A percentile compares a stretch with the other conserved stretches of the same genome.
Conservation (phyloP, 2,329 filamentous ascomycete genomes). For the Monilinia laxa region DNA sequence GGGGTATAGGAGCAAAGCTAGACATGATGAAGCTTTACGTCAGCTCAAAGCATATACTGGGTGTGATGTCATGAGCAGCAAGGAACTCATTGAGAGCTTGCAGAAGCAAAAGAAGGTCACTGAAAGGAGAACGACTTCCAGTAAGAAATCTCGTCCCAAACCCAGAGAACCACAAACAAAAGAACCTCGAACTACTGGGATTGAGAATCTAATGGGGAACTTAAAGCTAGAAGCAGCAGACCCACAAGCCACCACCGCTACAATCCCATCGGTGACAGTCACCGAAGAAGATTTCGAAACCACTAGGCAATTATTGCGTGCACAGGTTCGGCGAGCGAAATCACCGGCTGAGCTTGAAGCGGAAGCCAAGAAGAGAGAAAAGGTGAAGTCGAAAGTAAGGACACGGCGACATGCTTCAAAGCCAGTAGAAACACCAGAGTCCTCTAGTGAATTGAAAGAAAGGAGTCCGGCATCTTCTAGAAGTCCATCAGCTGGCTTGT, state of each 20-base stretch:
- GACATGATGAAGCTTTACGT: slow-evolving; percentile 53
- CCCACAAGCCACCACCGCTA: slow-evolving; percentile 8
- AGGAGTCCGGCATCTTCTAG: not conserved
- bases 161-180: slow-evolving; percentile 22
- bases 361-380: slow-evolving; percentile 32
- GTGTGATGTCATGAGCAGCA: slow-evolving; percentile 38
- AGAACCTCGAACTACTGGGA: slow-evolving; percentile 24
- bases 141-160: slow-evolving; percentile 28
- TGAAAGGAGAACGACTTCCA: slow-evolving; percentile 25
- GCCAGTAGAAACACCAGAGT: slow-evolving; percentile 16
- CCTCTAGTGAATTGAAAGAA: not conserved
- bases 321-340: slow-evolving; percentile 22
- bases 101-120: slow-evolving; percentile 30
- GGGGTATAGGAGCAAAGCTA: slow-evolving; percentile 68
- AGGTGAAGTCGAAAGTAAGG: slow-evolving; percentile 38
- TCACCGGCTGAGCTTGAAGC: slow-evolving; percentile 24
- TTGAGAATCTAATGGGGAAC: slow-evolving; percentile 37
- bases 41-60: slow-evolving; percentile 38
- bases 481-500: not conserved
- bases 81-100: slow-evolving; percentile 34
- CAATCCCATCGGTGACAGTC: slow-evolving; percentile 18
- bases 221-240: slow-evolving; percentile 32
- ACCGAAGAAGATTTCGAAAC: slow-evolving; percentile 25
- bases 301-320: slow-evolving; percentile 27
- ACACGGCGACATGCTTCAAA: slow-evolving; percentile 35